Evolutionary conservation across 208 protist genomes (phyloP), one percentile per base, ranked within the genome.

Genomic region (Leishmania mexicana): DNA sequence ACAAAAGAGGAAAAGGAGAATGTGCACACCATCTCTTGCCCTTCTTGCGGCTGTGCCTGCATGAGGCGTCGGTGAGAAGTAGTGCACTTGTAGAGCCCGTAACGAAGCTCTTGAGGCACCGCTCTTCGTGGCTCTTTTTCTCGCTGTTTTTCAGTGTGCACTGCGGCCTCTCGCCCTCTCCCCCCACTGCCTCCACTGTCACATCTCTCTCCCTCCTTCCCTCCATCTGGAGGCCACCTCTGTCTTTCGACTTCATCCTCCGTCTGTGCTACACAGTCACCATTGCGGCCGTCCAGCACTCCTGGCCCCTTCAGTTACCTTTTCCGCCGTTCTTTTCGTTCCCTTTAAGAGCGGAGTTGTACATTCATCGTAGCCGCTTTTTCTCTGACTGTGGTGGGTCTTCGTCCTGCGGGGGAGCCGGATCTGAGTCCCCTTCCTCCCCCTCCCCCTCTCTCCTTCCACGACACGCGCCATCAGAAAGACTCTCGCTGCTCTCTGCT

Each of bases 401-500:
- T 47, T 71, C 65, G 10, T 49, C 21, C 6, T 28, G 24, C 40
- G 40, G 8, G 15, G n/a, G 38, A 49, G 65, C 42, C 40, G 7
- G 38, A 47, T 71, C 65, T 71, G 38, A 47, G 40, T 5, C 15
- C 19, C 8, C 3, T 38, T 19, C 38, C 3, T 38, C 40, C 38
- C 15, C 38, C 19, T 3, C 31, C 0, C 13, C 64, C 58, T 0
- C 58, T 28, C 11, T 13, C 62, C 62, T 28, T 40, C 13, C 62
- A 31, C 57, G 24, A 62, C 57, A 67, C 62, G 31, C 31, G 4
- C 62, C 35, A 6, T 17, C 10, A 38, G 38, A 31, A 15, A n/a
- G 75, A 15, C 45, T 54, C 38, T 57, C 60, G 3, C 10, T 76
- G 47, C 38, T 71, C 71, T 80, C 75, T 75, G 78, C 60, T 24